Conservation (phyloP, 345 rosid species). For the Eucalyptus regnans region DNA sequence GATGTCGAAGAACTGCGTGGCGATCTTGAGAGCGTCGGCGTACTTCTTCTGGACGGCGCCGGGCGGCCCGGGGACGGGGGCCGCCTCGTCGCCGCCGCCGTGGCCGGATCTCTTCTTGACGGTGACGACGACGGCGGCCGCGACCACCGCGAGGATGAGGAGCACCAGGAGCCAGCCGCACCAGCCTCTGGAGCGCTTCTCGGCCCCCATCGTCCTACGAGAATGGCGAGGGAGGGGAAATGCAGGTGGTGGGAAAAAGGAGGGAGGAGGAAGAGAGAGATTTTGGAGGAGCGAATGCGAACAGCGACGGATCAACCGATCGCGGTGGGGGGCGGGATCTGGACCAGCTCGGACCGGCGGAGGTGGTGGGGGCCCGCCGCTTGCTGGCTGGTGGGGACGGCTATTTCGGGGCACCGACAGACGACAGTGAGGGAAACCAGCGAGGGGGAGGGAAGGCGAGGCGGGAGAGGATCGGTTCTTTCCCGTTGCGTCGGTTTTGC, state of each 20-base stretch:
- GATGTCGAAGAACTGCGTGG: conserved; percentile 83
- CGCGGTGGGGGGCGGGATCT: not conserved
- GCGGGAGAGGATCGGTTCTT: not conserved
- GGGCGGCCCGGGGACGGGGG: conserved; percentile 79
- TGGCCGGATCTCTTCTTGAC: conserved; percentile 32
- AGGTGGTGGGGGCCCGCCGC: not conserved
- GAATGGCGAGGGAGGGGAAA: not conserved
- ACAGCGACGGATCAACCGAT: not conserved
- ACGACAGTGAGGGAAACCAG: not conserved
- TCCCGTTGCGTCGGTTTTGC: rapidly evolving
- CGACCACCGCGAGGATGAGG: conserved; percentile 33
- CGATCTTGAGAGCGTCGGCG: conserved; percentile 62
- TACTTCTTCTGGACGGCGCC: conserved; percentile 78
- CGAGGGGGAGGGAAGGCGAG: not conserved
- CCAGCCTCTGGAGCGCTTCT: conserved; percentile 48
- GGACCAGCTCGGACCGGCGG: not conserved
- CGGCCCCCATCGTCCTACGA: conserved; percentile 38
- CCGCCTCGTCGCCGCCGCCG: conserved; percentile 22
- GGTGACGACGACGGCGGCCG: conserved; percentile 42
- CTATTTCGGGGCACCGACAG: not conserved
- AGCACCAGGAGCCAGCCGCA: conserved; percentile 64
- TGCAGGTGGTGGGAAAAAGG: not conserved
- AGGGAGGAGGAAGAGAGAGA: not conserved
- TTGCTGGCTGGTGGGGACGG: too few relatives aligned
- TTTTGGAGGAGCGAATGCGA: not conserved